Evolutionary conservation across 1,139 yeast genomes (phyloP), one percentile per base, ranked within the genome.

Genomic region (Candida dubliniensis): DNA sequence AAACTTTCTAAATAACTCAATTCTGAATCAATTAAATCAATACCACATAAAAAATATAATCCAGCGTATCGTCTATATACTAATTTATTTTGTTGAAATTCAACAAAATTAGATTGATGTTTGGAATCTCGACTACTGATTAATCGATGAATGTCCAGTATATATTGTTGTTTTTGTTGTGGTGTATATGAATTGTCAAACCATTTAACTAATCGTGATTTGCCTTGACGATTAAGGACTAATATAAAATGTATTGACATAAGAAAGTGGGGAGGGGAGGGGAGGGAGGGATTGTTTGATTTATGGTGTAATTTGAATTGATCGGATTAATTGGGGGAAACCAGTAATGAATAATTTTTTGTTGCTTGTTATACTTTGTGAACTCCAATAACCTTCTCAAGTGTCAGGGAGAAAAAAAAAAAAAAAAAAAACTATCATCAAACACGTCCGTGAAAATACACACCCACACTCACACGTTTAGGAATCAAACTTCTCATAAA

Each of bases 11-110:
- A 70, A 59, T 86, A 87, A 45, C 84, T 80, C 50, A 93, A 74
- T 59, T 91, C 97, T 57, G 84, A 84, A 59, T 90, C 97, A 11
- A 69, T 67, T 30, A 79, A 65, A 53, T 87, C 96, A 10, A 90
- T 81, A 43, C 95, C 86, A 46, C 87, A 77, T 25, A 91, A 81
- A 60, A 93, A 90, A 63, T 84, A 91, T 13, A 93, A 67, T 8
- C 99, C 99, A 1, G 97, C 97, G 60, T 91, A 93, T 48, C 97
- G 71, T 53, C 96, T 74, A 61, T 93, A 93, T 1, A 93, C 91
- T 46, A 93, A 71, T 59, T 87, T 87, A 4, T 36, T 34, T 64
- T 75, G 80, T 35, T 85, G 84, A 58, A 84, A 87, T 63, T 84
- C 88, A 23, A 86, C 87, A 57, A 86, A 86, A 59, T 87, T 87